Percentiles rank a stretch among this genome's conserved stretches.
Conservation (phyloP, 345 rosid species). For the Hypericum perforatum region DNA sequence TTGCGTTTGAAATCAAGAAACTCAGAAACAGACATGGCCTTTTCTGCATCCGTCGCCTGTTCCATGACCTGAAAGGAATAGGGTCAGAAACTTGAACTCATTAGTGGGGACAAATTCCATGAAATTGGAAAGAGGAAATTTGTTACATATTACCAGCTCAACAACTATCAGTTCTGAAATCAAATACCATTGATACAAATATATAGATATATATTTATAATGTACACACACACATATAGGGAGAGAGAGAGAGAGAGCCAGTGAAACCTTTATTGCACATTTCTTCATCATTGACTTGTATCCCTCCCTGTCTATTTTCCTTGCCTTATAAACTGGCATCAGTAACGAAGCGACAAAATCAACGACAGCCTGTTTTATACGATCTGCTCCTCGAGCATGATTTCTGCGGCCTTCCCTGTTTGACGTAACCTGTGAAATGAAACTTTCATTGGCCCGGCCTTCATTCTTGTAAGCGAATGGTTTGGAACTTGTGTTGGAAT, state of each 20-base stretch:
- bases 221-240: not conserved
- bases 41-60: constrained; percentile 83
- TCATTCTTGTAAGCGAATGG: constrained; percentile 58
- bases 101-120: not conserved
- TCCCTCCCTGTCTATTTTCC: constrained; percentile 89
- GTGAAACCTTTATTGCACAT: constrained; percentile 78
- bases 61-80: constrained; percentile 74
- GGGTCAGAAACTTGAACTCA: constrained; percentile 7
- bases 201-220: too few species aligned
- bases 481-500: constrained; percentile 67
- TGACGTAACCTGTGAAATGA: constrained; percentile 71
- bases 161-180: not conserved
- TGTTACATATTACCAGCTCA: too few species aligned
- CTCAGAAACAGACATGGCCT: constrained; percentile 71
- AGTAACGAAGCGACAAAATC: constrained; percentile 94
- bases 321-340: constrained; percentile 94
- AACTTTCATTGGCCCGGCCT: constrained; percentile 61
- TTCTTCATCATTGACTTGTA: constrained; percentile 98
- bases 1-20: constrained; percentile 97
- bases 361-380: constrained; percentile 84
- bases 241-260: not conserved
- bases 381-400: constrained; percentile 60
- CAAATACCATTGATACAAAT: constrained; percentile 7
- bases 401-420: constrained; percentile 47
- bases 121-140: too few species aligned